phyloP scores from a whole-genome alignment of 2,329 filamentous ascomycete genomes.

The Penicillium nordicum region DNA sequence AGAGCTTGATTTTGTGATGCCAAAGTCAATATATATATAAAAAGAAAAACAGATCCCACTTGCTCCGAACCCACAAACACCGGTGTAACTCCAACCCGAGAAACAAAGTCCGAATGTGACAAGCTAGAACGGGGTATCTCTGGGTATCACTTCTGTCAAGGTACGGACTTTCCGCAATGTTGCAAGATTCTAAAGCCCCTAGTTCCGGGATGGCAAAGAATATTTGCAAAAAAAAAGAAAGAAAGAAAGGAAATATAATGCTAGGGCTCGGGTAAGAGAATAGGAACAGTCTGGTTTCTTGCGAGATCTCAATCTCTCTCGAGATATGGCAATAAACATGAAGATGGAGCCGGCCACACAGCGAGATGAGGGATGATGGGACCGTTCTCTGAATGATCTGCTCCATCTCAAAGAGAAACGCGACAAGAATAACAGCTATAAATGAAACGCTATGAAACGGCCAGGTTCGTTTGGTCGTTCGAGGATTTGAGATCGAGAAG shows the following conservation, averaged over 20 bases:
- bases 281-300: background rate
- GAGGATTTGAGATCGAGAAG: background rate
- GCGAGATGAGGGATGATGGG: background rate
- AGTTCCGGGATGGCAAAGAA: background rate
- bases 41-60: background rate
- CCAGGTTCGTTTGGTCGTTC: background rate
- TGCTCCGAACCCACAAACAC: background rate
- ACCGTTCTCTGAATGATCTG: background rate
- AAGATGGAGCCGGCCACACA: background rate
- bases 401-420: background rate
- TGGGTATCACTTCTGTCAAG: background rate
- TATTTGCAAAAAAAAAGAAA: background rate
- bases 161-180: background rate
- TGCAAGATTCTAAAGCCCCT: background rate
- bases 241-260: background rate
- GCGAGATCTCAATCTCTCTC: constrained; percentile 3
- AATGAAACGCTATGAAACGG: constrained; percentile 1
- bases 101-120: background rate
- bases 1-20: background rate
- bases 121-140: background rate
- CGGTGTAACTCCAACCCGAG: background rate
- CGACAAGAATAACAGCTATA: background rate
- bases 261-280: background rate
- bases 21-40: background rate
- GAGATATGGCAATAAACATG: constrained; percentile 3